Evolutionary conservation across 805 yeast genomes (phyloP).

Genomic region (Hanseniaspora lachancei): DNA sequence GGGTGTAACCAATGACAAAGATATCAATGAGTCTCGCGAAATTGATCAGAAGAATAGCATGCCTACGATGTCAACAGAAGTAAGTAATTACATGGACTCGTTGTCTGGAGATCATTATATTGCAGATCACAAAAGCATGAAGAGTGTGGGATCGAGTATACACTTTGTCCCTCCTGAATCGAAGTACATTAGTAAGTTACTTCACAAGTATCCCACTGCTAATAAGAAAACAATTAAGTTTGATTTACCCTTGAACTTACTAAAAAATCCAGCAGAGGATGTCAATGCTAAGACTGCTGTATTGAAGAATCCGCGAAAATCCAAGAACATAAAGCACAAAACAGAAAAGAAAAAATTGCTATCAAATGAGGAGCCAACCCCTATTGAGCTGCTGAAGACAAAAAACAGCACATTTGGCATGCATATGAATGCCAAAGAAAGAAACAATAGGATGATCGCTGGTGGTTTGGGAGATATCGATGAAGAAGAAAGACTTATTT

Average conservation of each 20-base stretch:
- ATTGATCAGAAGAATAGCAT: not conserved
- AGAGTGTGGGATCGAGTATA: not conserved
- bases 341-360: conserved; percentile 26
- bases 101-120: not conserved
- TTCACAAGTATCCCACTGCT: conserved; percentile 26
- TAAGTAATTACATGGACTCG: not conserved
- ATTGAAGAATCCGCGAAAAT: conserved; percentile 3
- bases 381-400: conserved; percentile 17
- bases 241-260: conserved; percentile 22
- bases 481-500: conserved; percentile 18
- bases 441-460: conserved; percentile 14
- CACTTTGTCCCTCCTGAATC: conserved; percentile 19
- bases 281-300: conserved; percentile 19
- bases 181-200: conserved; percentile 26
- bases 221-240: conserved; percentile 25
- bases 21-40: not conserved
- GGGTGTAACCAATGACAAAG: not conserved
- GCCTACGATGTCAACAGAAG: not conserved
- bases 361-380: conserved; percentile 25
- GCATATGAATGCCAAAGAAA: conserved; percentile 9
- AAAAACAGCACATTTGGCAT: conserved; percentile 2
- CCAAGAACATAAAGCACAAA: conserved; percentile 25
- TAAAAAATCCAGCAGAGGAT: conserved; percentile 26
- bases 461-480: conserved; percentile 12
- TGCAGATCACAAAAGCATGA: not conserved